These are phyloP conservation scores for Dinochytrium kinnereticum DNA, from an alignment of 371 early-diverging fungal species.

Conservation along the genomic window DNA sequence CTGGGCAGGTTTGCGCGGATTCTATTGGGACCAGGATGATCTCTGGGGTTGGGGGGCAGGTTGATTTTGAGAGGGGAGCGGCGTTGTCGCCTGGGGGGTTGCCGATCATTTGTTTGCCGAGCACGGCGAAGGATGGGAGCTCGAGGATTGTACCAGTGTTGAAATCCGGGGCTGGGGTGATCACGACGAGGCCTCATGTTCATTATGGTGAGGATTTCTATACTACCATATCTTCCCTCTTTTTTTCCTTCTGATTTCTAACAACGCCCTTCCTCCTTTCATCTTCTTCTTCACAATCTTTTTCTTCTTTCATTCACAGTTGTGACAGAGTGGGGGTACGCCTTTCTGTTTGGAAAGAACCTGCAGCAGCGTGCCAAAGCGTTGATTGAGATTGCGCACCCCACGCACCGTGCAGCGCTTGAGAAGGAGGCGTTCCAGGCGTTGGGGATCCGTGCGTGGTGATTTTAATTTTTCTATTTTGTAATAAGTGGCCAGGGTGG, in stretches of 20 bases:
- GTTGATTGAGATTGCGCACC: constrained; percentile 58
- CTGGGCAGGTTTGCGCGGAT: constrained; percentile 60
- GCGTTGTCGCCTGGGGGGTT: constrained; percentile 51
- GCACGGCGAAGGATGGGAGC: constrained; percentile 40
- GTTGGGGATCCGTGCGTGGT: constrained; percentile 40
- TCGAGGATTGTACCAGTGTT: constrained; percentile 50
- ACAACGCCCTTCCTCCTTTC: too few relatives aligned
- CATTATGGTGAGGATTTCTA: constrained; percentile 37
- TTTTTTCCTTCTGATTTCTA: background rate
- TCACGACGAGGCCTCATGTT: constrained; percentile 50
- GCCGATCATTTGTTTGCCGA: constrained; percentile 56
- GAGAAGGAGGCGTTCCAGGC: constrained; percentile 49
- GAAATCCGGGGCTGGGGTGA: constrained; percentile 50
- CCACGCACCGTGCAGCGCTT: constrained; percentile 47
- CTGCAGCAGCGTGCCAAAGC: constrained; percentile 50
- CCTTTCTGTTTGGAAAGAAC: constrained; percentile 53
- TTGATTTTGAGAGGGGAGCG: constrained; percentile 60
- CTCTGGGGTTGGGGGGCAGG: constrained; percentile 58
- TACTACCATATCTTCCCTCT: background rate
- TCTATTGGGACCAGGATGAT: constrained; percentile 51
- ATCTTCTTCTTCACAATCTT: background rate
- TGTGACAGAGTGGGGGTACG: constrained; percentile 56
- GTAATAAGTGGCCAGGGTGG: too few relatives aligned
- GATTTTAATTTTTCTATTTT: too few relatives aligned
- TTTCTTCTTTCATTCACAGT: constrained; percentile 21